phyloP scores from a whole-genome alignment of 2,329 filamentous ascomycete species.

The Leptographium flavum region DNA sequence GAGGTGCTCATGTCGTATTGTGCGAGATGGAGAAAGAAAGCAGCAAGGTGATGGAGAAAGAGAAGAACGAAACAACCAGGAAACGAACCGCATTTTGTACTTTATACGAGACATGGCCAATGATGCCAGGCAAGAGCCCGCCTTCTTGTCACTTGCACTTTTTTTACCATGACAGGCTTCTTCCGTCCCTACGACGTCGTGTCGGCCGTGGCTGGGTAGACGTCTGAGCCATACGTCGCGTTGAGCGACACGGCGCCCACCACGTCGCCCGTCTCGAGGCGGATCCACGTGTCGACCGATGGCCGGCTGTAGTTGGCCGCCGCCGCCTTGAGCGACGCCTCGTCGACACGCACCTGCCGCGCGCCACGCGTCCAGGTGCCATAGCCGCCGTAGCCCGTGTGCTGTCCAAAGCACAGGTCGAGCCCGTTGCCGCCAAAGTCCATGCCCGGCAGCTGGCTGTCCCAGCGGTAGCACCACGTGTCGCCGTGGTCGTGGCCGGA shows the following conservation, averaged over 20 bases:
- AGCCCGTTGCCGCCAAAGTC: slow-evolving; percentile 22
- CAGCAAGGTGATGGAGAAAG: too few relatives aligned
- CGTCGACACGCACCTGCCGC: slow-evolving; percentile 5
- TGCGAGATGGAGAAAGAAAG: too few relatives aligned
- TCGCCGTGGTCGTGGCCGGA: slow-evolving; percentile 46
- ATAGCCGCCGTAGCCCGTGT: slow-evolving; percentile 58
- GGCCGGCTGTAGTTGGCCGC: background rate
- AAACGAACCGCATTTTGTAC: too few relatives aligned
- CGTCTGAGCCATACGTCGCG: slow-evolving; percentile 33
- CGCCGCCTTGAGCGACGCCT: slow-evolving; percentile 11
- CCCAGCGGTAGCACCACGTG: slow-evolving; percentile 32
- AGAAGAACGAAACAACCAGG: too few relatives aligned
- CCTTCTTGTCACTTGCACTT: too few relatives aligned
- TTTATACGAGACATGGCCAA: too few relatives aligned
- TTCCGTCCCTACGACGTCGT: slow-evolving; percentile 1
- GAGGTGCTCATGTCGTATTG: too few relatives aligned
- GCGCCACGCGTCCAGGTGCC: slow-evolving; percentile 48
- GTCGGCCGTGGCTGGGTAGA: slow-evolving; percentile 23
- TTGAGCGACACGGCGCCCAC: slow-evolving; percentile 33
- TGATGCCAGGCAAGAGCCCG: too few relatives aligned
- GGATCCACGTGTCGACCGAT: slow-evolving; percentile 34
- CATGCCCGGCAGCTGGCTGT: slow-evolving; percentile 10
- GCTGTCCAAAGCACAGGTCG: slow-evolving; percentile 37
- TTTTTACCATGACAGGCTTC: too few relatives aligned
- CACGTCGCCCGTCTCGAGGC: slow-evolving; percentile 30